Base-by-base conservation (phyloP, 2,329 filamentous ascomycete species). In the Chrysoporthe puriensis region DNA sequence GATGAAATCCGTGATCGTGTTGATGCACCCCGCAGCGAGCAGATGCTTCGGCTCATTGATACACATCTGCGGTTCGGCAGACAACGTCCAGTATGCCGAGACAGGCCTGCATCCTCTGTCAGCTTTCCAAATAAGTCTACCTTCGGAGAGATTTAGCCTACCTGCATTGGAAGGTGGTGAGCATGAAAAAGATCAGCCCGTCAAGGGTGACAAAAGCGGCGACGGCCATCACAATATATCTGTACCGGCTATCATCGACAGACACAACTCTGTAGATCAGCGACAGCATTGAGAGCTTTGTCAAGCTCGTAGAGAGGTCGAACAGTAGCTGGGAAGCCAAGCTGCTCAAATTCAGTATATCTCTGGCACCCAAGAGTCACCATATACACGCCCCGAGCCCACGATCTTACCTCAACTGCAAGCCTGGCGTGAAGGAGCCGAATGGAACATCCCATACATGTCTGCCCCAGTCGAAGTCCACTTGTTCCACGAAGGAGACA, bases 1-100 rank as follows among this genome's bases (percentile, higher is more conserved):
- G 13, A 84, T 73, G 56, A 90, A 81, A 74, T 90, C 86, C 7
- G 86, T 88, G 56, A 84, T 72, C 59, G 88, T 88, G 75, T 89
- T 89, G 70, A 88, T 81, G 40, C 85, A 83, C 1, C 87, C 86
- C 46, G 87, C 81, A 46, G 81, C 80, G 42, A 86, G 79, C 40
- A 87, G 80, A 62, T 86, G 84, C 0, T 78, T 77, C 2, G 83
- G 80, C 69, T 88, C 79, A 36, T 85, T 73, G 50, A 86, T 82
- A 58, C 84, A 82, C 21, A 83, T 73, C 57, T 78, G 75, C 1
- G 76, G 74, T 26, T 66, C 63, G 18, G 64, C 13, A 0, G 77
- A 76, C 1, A 80, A 63, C 13, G 74, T 77, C 80, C 80, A 82
- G 70, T 77, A 80, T 16, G 75, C 75, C 40, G 77, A 77, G 3